Base-by-base conservation (phyloP, 306 rosid species). In the Delonix regia region DNA sequence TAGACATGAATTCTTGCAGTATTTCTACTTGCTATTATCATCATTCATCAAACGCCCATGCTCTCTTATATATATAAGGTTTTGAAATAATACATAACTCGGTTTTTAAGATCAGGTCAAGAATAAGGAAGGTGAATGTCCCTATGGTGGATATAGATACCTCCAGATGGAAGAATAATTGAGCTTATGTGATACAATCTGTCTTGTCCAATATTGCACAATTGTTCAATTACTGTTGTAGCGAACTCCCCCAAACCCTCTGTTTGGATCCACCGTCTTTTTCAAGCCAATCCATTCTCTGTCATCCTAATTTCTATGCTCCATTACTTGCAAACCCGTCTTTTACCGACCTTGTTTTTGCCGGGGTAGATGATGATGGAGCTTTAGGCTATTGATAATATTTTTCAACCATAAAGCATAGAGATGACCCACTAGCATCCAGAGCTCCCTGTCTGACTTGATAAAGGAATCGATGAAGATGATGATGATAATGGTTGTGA, bases 371-470 rank as follows among this genome's bases (percentile, higher is more conserved):
- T 49, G 69, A 25, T 69, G 64, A 59, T 36, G 28, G 48, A 64
- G 48, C 66, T 18, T 72, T 42, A 61, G 16, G 27, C 42, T 65
- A 11, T 15, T 63, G 45, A 74, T 81, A 47, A 56, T 53, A 41
- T 24, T 71, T 88, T 74, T 91, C 98, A 71, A 83, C 82, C 81
- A 86, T 94, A 97, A 94, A 74, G 97, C 97, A 82, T 92, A 90
- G n/a, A 94, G 80, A 87, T 39, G 89, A 81, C 38, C 82, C 94
- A 64, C 77, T 79, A 3, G 65, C 79, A 28, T 25, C 83, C 85
- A 49, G 85, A 83, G 39, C 77, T 79, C 4, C 33, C 57, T 49
- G 77, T 75, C 63, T 87, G 80, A 78, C 65, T 80, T 41, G 90
- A 80, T 44, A 71, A 66, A 4, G 86, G 86, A 10, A 82, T 83